Evolutionary conservation across 805 yeast species (phyloP).

Genomic region (Candida piceae): DNA sequence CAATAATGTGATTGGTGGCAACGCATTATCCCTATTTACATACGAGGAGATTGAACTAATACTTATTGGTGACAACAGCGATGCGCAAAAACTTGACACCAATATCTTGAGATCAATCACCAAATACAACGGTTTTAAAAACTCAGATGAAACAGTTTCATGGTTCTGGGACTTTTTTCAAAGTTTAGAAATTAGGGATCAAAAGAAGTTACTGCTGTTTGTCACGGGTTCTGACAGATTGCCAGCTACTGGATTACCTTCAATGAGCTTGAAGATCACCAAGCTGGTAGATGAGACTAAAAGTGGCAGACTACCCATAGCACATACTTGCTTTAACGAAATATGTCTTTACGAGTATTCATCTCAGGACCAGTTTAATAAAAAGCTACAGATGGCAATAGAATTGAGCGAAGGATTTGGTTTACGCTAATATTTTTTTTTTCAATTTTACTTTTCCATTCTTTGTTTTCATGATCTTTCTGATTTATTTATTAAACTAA

Average conservation of each 20-base stretch:
- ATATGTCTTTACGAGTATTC: constrained; percentile 67
- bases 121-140: constrained; percentile 62
- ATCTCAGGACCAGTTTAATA: constrained; percentile 45
- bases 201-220: constrained; percentile 63
- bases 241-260: constrained; percentile 88
- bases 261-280: constrained; percentile 67
- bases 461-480: no score
- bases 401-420: constrained; percentile 86
- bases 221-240: constrained; percentile 88
- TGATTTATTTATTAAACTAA: no score
- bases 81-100: constrained; percentile 51
- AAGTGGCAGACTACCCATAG: constrained; percentile 61
- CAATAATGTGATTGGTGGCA: constrained; percentile 68
- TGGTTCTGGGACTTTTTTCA: constrained; percentile 90
- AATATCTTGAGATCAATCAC: constrained; percentile 66
- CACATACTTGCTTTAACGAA: constrained; percentile 96
- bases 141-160: constrained; percentile 33
- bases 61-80: constrained; percentile 65
- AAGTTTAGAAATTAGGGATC: constrained; percentile 39
- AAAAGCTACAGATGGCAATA: constrained; percentile 65
- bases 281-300: constrained; percentile 25
- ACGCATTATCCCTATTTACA: constrained; percentile 72
- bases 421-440: constrained; percentile 11
- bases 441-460: no score
- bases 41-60: constrained; percentile 78